phyloP scores from a whole-genome alignment of 208 protist genomes.

The Acanthamoeba royreba region DNA sequence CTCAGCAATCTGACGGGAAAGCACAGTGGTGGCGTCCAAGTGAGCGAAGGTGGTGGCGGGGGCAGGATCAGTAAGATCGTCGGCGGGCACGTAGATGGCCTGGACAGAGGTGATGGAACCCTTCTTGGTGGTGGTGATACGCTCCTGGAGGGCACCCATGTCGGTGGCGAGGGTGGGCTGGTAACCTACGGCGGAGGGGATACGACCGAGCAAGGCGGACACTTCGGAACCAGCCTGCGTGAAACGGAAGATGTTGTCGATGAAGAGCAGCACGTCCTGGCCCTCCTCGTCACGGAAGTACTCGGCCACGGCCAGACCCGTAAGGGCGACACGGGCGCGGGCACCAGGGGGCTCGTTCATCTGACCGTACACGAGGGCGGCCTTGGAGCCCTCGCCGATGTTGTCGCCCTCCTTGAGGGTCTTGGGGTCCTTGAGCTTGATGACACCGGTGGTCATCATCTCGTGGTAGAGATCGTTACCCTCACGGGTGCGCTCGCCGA shows the following conservation, averaged over 20 bases:
- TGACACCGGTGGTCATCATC: constrained; percentile 94
- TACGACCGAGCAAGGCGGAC: constrained; percentile 96
- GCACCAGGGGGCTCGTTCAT: constrained; percentile 99
- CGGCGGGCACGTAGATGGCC: constrained; percentile 98
- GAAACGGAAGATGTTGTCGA: constrained; percentile 99
- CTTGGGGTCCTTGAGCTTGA: constrained; percentile 62
- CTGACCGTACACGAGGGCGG: constrained; percentile 98
- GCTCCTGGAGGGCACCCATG: constrained; percentile 96
- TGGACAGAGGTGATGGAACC: constrained; percentile 83
- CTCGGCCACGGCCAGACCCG: constrained; percentile 95
- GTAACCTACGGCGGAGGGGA: constrained; percentile 98
- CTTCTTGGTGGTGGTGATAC: constrained; percentile 97
- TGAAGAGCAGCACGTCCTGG: constrained; percentile 98
- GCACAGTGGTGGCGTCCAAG: constrained; percentile 97
- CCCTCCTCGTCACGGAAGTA: constrained; percentile 98
- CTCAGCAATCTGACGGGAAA: constrained; percentile 96
- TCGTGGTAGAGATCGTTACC: constrained; percentile 98
- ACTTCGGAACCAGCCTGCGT: constrained; percentile 98
- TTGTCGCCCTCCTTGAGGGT: constrained; percentile 86
- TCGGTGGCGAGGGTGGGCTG: constrained; percentile 97
- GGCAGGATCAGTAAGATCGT: constrained; percentile 98
- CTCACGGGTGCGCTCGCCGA: constrained; percentile 97
- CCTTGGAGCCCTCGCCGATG: constrained; percentile 92
- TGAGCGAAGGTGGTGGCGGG: constrained; percentile 98
- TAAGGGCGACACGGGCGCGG: constrained; percentile 96